Evolutionary conservation across 345 rosid genomes (phyloP).

Genomic region (Raphanus raphanistrum): DNA sequence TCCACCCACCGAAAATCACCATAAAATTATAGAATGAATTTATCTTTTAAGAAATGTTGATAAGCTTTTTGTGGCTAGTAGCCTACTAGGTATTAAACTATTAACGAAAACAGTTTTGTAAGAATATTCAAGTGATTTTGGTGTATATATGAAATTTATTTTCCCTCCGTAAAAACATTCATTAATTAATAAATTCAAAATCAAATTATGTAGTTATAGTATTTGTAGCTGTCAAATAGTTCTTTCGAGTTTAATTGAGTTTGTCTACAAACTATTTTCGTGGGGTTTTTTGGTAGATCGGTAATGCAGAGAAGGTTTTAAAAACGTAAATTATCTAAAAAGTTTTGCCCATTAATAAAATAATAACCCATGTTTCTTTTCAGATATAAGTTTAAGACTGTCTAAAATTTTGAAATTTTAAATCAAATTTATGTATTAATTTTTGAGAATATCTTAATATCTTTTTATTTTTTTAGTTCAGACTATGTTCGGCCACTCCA

Average conservation of each 20-base stretch:
- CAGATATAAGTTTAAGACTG: no score
- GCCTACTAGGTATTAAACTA: not conserved
- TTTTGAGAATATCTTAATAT: no score
- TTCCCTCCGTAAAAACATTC: conserved; percentile 4
- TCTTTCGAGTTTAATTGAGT: not conserved
- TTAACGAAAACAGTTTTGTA: not conserved
- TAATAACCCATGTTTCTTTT: no score
- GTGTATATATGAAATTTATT: not conserved
- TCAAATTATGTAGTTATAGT: not conserved
- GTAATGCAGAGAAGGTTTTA: not conserved
- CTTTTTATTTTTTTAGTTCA: no score
- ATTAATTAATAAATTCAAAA: not conserved
- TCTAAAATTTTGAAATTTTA: no score
- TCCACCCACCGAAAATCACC: conserved; percentile 29
- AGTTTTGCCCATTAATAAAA: not conserved
- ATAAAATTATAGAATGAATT: not conserved
- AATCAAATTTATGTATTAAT: no score
- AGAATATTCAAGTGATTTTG: not conserved
- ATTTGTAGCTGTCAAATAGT: not conserved
- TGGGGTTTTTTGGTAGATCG: not conserved
- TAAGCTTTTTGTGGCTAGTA: not conserved
- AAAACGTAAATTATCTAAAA: not conserved
- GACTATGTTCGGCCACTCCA: no score
- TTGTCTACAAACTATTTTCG: not conserved
- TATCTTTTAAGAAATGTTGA: not conserved